Evolutionary conservation across 768 basidiomycete genomes (phyloP), one percentile per base, ranked within the genome.

Genomic region (Suillus cothurnatus): DNA sequence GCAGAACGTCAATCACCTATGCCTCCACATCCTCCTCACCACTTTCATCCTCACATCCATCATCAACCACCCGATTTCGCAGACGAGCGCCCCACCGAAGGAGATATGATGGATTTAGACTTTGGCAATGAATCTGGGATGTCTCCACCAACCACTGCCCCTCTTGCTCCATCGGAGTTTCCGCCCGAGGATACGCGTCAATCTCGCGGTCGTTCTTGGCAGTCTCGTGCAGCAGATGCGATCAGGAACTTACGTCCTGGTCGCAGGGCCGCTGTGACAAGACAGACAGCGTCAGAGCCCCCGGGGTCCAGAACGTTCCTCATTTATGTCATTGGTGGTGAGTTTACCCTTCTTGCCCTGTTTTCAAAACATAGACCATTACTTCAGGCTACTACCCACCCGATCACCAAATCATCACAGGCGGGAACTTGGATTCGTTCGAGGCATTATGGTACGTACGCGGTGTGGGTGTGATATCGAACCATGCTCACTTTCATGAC

Each of bases 281-380:
- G 43, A 62, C 74, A 2, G 67, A 66, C 32, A 68, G 72, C 59
- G 69, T 67, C 41, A 68, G 71, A 71, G 26, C 21, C 66, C 8
- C 67, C 70, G 12, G 79, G 77, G 21, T 87, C 88, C 53, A 78
- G 93, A 68, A 95, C 93, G 21, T 95, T 95, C 78, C 81, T 95
- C 76, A 94, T 96, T 64, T 95, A 94, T 78, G 94, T 96, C 66
- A 92, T 94, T 73, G 92, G 92, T 60, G 91, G 91, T 87, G 67
- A 59, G 84, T 76, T 11, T 11, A 32, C 55, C 47, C 11, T 41
- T 57, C 59, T 47, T 64, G 9, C 36, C 49, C 39, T 55, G 17
- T 49, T 49, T 31, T 60, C 52, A 69, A 57, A 57, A 68, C 64
- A 38, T 55, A 39, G 61, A 38, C 56, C 12, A 34, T 41, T 64